Base-by-base conservation (phyloP, 805 yeast species). In the Cyberlindnera xylosilytica region DNA sequence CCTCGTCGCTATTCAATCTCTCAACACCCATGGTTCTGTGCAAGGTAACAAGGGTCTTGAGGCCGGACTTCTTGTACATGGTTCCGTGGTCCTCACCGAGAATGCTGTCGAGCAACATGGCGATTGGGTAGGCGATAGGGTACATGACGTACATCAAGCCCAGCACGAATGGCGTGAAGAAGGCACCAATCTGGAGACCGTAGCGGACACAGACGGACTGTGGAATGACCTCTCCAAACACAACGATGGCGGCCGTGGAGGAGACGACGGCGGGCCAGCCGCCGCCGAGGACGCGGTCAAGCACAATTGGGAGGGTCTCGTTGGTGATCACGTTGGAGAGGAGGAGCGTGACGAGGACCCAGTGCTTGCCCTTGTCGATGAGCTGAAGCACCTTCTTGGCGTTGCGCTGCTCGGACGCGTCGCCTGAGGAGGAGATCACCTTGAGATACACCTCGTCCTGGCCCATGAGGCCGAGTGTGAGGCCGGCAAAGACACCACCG, bases 81-180 rank as follows among this genome's bases (percentile, higher is more conserved):
- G 96, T 89, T 26, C 99, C 98, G 63, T 91, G 98, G 64, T 88
- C 96, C 66, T 91, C 95, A 41, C 99, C 99, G 27, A 91, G 71
- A 28, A 83, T 74, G 56, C 76, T 73, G 64, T 91, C 99, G 51
- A 91, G 73, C 28, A 91, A 69, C 46, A 78, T 57, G 1, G 97
- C 91, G 46, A 83, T 81, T 2, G 99, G 99, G 57, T 87, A 87
- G 1, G 97, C 96, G 34, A 91, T 72, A 0, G 98, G 98, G 62
- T 84, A 89, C 85, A 91, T 78, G 34, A 81, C 28, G 63, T 90
- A 90, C 97, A 91, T 91, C 59, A 91, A 72, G 2, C 70, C 64
- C 34, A 83, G 68, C 16, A 91, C 97, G 65, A 88, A 90, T 1
- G 97, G 97, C 4, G 96, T 74, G 63, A 90, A 87, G 51, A 81